Evolutionary conservation across 2,329 filamentous ascomycete species (phyloP).

Genomic region (Penicillium sp.): DNA sequence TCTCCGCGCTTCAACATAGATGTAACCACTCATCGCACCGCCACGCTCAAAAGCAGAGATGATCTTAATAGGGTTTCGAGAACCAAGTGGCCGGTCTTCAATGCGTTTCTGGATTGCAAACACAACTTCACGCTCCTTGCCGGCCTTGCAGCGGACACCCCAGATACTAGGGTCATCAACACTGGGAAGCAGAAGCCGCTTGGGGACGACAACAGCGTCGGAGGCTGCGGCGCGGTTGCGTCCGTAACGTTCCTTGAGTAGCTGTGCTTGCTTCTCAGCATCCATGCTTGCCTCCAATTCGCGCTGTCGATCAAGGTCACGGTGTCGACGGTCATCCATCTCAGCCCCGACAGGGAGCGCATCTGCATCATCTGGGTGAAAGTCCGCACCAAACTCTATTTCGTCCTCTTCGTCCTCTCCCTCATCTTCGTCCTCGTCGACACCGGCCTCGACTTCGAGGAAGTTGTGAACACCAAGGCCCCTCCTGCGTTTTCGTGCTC

Average conservation of each 20-base stretch:
- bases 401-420: conserved; percentile 90
- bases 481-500: conserved; percentile 79
- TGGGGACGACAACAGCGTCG: conserved; percentile 79
- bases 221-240: conserved; percentile 70
- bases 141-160: conserved; percentile 90
- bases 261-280: conserved; percentile 89
- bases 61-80: conserved; percentile 81
- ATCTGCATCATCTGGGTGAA: conserved; percentile 86
- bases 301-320: conserved; percentile 90
- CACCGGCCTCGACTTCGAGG: conserved; percentile 97
- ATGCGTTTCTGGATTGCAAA: conserved; percentile 87
- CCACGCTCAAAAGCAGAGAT: conserved; percentile 92
- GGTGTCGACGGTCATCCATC: conserved; percentile 88
- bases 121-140: conserved; percentile 92
- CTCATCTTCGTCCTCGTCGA: conserved; percentile 88
- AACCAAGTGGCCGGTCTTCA: conserved; percentile 73
- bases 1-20: conserved; percentile 90
- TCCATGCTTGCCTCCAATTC: conserved; percentile 88
- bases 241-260: conserved; percentile 85
- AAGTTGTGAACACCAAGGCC: conserved; percentile 79
- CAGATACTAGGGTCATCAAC: conserved; percentile 97
- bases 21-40: conserved; percentile 86
- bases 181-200: conserved; percentile 84
- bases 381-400: conserved; percentile 85
- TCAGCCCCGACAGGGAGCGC: conserved; percentile 75